These are phyloP conservation scores for Pythium volutum DNA, from an alignment of 352 stramenopile species.

Conservation along the genomic window DNA sequence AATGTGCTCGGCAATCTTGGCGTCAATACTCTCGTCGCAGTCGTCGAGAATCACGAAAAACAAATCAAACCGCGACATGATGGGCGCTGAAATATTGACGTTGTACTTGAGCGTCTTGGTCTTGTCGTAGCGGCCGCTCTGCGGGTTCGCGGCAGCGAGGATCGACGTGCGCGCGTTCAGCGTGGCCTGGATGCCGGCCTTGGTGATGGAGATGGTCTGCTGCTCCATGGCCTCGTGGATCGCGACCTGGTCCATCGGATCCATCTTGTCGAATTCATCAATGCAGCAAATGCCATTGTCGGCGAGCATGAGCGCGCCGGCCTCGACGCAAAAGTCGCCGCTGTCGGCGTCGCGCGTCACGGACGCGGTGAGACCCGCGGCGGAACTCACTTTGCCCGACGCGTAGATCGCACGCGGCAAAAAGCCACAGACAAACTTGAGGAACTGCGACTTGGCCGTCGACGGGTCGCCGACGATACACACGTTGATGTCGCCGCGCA, in stretches of 20 bases:
- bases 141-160: conserved; percentile 98
- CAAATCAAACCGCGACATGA: conserved; percentile 99
- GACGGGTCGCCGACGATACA: conserved; percentile 97
- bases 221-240: conserved; percentile 99
- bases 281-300: conserved; percentile 99
- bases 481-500: conserved; percentile 99
- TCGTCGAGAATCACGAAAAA: conserved; percentile 99
- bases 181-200: conserved; percentile 98
- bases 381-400: conserved; percentile 97
- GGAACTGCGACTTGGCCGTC: conserved; percentile 98
- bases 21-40: conserved; percentile 93
- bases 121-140: conserved; percentile 93
- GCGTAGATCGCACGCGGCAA: conserved; percentile 97
- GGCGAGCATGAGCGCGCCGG: conserved; percentile 97
- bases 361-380: conserved; percentile 97
- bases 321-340: conserved; percentile 88
- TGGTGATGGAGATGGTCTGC: conserved; percentile 99
- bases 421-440: conserved; percentile 96
- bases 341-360: conserved; percentile 95
- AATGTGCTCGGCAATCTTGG: conserved; percentile 96
- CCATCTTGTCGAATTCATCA: conserved; percentile 99
- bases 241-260: conserved; percentile 95
- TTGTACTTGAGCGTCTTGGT: conserved; percentile 90
- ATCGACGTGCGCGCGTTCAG: conserved; percentile 99
- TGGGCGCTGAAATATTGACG: conserved; percentile 92